Percentiles rank a stretch among this genome's conserved stretches.
phyloP scores from a whole-genome alignment of 495 filamentous ascomycete species.

The Geoglossum glabrum region DNA sequence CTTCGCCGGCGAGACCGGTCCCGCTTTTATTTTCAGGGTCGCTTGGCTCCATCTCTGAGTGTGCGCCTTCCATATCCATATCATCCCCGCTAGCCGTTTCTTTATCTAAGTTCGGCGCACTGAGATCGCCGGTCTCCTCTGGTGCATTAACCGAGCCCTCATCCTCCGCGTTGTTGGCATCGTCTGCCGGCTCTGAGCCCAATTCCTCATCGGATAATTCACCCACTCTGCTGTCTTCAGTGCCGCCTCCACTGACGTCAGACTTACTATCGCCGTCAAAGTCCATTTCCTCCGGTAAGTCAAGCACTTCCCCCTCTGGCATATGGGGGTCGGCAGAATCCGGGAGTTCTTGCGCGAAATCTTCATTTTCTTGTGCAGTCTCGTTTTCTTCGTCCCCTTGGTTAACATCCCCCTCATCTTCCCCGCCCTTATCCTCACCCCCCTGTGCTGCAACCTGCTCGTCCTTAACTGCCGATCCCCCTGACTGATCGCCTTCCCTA shows the following conservation, averaged over 20 bases:
- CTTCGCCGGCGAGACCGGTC: neutral
- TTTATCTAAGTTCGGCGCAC: neutral
- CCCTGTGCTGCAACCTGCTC: slow-evolving; percentile 35
- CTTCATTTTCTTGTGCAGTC: slow-evolving; percentile 39
- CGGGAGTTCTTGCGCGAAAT: slow-evolving; percentile 35
- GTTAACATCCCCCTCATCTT: slow-evolving; percentile 27
- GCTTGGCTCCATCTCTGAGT: neutral
- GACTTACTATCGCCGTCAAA: slow-evolving; percentile 40
- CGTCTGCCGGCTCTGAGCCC: slow-evolving; percentile 21
- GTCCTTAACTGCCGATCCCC: slow-evolving; percentile 42
- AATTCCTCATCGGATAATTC: slow-evolving; percentile 19
- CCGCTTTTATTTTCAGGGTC: neutral
- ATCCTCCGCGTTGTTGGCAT: slow-evolving; percentile 24
- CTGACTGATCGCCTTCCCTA: slow-evolving; percentile 50
- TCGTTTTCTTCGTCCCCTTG: slow-evolving; percentile 31
- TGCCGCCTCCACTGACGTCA: slow-evolving; percentile 14
- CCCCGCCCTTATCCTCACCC: slow-evolving; percentile 25
- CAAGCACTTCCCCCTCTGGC: slow-evolving; percentile 47
- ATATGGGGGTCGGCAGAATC: slow-evolving; percentile 49
- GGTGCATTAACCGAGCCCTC: slow-evolving; percentile 19
- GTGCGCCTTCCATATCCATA: neutral
- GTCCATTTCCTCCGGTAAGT: slow-evolving; percentile 49
- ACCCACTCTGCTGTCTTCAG: slow-evolving; percentile 16
- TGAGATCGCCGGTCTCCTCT: neutral
- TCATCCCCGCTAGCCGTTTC: neutral